Base-by-base conservation (phyloP, 2,329 filamentous ascomycete species). In the Boeremia lycopersici region DNA sequence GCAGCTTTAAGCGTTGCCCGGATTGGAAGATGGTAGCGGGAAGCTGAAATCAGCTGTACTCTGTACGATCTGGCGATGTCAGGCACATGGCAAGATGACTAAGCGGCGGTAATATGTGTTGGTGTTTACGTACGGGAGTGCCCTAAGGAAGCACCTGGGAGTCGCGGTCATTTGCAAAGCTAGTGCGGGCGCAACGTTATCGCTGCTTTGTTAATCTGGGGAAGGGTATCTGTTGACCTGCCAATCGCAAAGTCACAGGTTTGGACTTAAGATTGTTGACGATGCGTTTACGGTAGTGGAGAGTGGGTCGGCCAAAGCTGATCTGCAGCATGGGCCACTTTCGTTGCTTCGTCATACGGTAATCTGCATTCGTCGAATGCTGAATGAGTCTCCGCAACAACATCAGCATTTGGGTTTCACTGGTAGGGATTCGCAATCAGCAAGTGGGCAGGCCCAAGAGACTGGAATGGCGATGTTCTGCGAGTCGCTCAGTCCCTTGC, bases 51-150 rank as follows among this genome's bases (percentile, higher is more conserved):
- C 46, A 55, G 52, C 59, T 63, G 53, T 59, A 34, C 34, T 38
- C 19, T 44, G 45, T 55, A 26, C 41, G 29, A 44, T 65, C 64
- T 70, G 68, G 64, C 55, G 48, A 68, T 34, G 52, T 55, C 31
- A 55, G 52, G 42, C 41, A 49, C 33, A 17, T 6, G 30, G 41
- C 6, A 26, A 19, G 15, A 36, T 55, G 52, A 62, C 69, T 65
- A 63, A 61, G 50, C 46, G 43, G 53, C 19, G 52, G 48, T 56
- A 56, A 57, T 58, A 50, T 53, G 50, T 58, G 48, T 41, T 48
- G n/a, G 53, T 54, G 42, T 55, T 55, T 47, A 66, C 69, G 61
- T 64, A 72, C 69, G 58, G 61, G 47, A 64, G 57, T 56, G 57
- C 62, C 53, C 58, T 62, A 30, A 39, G 13, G 15, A 61, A 57